A percentile compares a stretch with the other conserved stretches of the same genome.
Conservation (phyloP, 2,329 filamentous ascomycete species). For the Epichloe brachyelytri region DNA sequence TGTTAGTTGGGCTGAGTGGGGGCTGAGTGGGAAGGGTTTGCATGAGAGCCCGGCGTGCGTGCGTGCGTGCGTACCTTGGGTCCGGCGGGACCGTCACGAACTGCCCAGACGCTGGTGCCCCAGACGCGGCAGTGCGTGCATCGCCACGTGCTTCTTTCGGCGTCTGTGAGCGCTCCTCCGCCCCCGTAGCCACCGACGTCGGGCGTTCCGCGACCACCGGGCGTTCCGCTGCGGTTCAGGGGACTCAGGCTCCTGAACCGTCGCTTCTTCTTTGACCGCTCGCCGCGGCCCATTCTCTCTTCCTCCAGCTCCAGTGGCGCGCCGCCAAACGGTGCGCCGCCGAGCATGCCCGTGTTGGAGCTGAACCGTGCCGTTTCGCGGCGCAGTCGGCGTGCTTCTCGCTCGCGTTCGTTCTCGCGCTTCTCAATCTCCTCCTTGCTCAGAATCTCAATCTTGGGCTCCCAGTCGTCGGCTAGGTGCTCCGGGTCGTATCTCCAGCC, state of each 20-base stretch:
- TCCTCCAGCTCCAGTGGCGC: conserved; percentile 46
- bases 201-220: conserved; percentile 64
- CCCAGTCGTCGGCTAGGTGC: conserved; percentile 72
- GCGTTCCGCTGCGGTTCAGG: conserved; percentile 48
- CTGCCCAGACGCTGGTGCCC: conserved; percentile 87
- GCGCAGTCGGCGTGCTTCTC: conserved; percentile 74
- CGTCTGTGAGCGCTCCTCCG: conserved; percentile 56
- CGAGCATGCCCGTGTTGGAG: conserved; percentile 68
- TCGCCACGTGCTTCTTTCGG: conserved; percentile 72
- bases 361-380: conserved; percentile 89
- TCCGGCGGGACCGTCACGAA: conserved; percentile 78
- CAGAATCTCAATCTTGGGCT: conserved; percentile 66
- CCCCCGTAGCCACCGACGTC: conserved; percentile 65
- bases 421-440: conserved; percentile 97
- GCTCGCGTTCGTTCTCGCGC: conserved; percentile 83
- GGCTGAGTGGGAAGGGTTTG: no score
- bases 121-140: conserved; percentile 80
- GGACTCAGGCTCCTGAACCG: conserved; percentile 84
- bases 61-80: conserved; percentile 47
- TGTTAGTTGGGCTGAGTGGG: no score
- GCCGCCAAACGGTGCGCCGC: conserved; percentile 52
- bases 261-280: conserved; percentile 90
- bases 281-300: conserved; percentile 81
- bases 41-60: no score
- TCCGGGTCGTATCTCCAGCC: conserved; percentile 96